Percentiles rank a stretch among this genome's conserved stretches.
These are phyloP conservation scores for Hypericum androsaemum DNA, from an alignment of 345 rosid species.

Conservation along the genomic window DNA sequence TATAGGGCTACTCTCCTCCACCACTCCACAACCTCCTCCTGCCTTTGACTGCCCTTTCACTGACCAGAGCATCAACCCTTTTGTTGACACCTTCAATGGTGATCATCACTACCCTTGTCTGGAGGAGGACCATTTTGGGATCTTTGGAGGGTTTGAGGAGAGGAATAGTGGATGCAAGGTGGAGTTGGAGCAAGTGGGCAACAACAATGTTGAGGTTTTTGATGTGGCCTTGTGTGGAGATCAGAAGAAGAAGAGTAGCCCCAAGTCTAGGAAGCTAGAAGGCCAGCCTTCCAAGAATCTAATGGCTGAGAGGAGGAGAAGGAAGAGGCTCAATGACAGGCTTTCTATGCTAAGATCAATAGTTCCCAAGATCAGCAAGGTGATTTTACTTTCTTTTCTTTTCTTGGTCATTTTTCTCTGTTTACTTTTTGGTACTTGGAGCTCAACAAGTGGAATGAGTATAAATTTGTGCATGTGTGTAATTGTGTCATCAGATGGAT, in stretches of 20 bases:
- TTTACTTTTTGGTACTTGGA: constrained; percentile 6
- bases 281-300: constrained; percentile 93
- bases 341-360: constrained; percentile 89
- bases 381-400: constrained; percentile 4
- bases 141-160: constrained; percentile 24
- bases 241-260: constrained; percentile 16
- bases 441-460: background rate
- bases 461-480: background rate
- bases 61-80: constrained; percentile 22
- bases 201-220: constrained; percentile 13
- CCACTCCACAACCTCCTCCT: constrained; percentile 2
- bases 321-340: constrained; percentile 72
- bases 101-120: constrained; percentile 27
- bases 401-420: background rate
- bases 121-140: constrained; percentile 32
- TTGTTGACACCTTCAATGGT: constrained; percentile 29
- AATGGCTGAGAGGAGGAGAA: constrained; percentile 83
- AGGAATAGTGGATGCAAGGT: constrained; percentile 20
- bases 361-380: constrained; percentile 96
- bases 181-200: constrained; percentile 25
- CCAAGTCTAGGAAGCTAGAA: constrained; percentile 45
- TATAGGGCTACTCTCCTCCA: constrained; percentile 22
- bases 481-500: constrained; percentile 40
- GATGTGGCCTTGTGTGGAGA: constrained; percentile 31
- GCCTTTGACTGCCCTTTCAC: constrained; percentile 37